Evolutionary conservation across 805 yeast species (phyloP), one percentile per base, ranked within the genome.

Genomic region (Kluyveromyces nonfermentans): DNA sequence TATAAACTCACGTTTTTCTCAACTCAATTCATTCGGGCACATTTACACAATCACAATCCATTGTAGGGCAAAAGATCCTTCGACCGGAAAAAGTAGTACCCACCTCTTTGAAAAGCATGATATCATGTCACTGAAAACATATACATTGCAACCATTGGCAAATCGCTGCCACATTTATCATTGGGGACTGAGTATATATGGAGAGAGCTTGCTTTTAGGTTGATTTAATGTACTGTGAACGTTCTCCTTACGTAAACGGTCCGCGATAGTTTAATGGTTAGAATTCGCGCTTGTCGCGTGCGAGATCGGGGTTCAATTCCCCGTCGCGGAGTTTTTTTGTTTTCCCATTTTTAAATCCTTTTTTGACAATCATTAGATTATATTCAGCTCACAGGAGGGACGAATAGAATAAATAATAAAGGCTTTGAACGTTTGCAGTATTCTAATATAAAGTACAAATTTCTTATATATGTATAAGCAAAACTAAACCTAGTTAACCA

Each of bases 41-140:
- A 14, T 73, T 49, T 74, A 76, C 63, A 93, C 98, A 30, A 84
- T 72, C 3, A 94, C 84, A 51, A 77, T 78, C 45, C 65, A 70
- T 55, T 84, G 83, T 50, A 90, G 72, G 31, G 87, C 82, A 9
- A 80, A 46, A 55, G 86, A 93, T 1, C 97, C 97, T 1, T 77
- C 49, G 5, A 77, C 53, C 33, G 83, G 61, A 61, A 87, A 87
- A n/a, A n/a, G n/a, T n/a, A n/a, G n/a, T n/a, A n/a, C n/a, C n/a
- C n/a, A n/a, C n/a, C n/a, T n/a, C n/a, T n/a, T n/a, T n/a, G n/a
- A n/a, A n/a, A n/a, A n/a, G n/a, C n/a, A n/a, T n/a, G n/a, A n/a
- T n/a, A n/a, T n/a, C n/a, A n/a, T n/a, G n/a, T n/a, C n/a, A n/a
- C n/a, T n/a, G n/a, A n/a, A n/a, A n/a, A n/a, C n/a, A n/a, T n/a